phyloP scores from a whole-genome alignment of 345 rosid species.

The Trapa incisa region DNA sequence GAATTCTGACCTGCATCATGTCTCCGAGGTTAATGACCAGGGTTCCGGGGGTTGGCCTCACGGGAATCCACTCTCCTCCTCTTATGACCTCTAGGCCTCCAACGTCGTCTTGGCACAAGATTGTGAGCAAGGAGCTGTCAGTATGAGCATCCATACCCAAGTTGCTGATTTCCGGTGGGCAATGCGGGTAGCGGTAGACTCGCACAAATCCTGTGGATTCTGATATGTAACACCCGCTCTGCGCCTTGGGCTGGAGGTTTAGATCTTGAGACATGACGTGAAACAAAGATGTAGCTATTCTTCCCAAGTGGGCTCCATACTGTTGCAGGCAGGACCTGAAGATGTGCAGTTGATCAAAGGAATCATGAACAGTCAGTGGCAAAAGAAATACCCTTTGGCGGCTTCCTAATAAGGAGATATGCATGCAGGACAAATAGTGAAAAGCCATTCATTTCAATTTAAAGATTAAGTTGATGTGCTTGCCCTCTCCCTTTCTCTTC shows the following conservation, averaged over 20 bases:
- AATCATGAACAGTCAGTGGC: too few relatives aligned
- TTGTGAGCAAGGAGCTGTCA: constrained; percentile 70
- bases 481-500: too few relatives aligned
- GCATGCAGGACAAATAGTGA: too few relatives aligned
- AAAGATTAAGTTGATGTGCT: too few relatives aligned
- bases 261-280: constrained; percentile 35
- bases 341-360: too few relatives aligned
- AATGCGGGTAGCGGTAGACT: constrained; percentile 47
- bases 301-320: constrained; percentile 48
- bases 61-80: constrained; percentile 40
- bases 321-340: constrained; percentile 42
- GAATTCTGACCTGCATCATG: constrained; percentile 57
- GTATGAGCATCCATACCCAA: constrained; percentile 61
- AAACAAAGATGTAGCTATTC: constrained; percentile 36
- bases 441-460: too few relatives aligned
- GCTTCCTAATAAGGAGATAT: too few relatives aligned
- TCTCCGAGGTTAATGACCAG: constrained; percentile 68
- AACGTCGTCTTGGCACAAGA: constrained; percentile 40
- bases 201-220: constrained; percentile 48
- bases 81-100: constrained; percentile 64
- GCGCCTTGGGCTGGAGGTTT: constrained; percentile 17
- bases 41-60: constrained; percentile 35
- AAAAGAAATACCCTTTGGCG: too few relatives aligned
- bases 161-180: constrained; percentile 5
- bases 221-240: constrained; percentile 20